Evolutionary conservation across 129 eudicot genomes (phyloP), one percentile per base, ranked within the genome.

Genomic region (Gnaphalium uliginosum): DNA sequence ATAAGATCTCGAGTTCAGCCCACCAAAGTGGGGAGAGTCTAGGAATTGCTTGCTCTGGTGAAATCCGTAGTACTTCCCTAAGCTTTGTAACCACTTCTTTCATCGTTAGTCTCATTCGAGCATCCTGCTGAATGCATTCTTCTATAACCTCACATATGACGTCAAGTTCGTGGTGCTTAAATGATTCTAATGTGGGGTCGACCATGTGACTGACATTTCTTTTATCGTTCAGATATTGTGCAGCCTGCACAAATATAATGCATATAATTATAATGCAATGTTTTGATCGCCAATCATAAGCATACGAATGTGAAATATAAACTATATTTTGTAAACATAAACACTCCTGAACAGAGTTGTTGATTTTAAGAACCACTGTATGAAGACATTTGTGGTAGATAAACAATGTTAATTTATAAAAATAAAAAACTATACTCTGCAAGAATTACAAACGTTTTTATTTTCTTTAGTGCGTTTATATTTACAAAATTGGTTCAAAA

Each of bases 1-100:
- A 93, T 73, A 93, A 78, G 79, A 93, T 90, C 85, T 93, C 97
- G 24, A 93, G 98, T 70, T 93, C 98, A 43, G 97, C 98, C 98
- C 98, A 90, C 98, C 97, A 90, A 2, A 93, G 91, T 27, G 98
- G 98, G 39, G 98, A 93, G 39, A 90, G 89, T 65, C 98, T 82
- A 8, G 97, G 96, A 43, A 78, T 78, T 24, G 97, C 96, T 53
- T 85, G 88, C 43, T 93, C 97, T 0, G 98, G 96, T 70, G 98
- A 83, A 66, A 93, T 69, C 22, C 69, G 80, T 24, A 93, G 67
- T 24, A 75, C 91, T 68, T 77, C 81, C 69, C 87, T 79, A 72
- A 93, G 77, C 66, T 65, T 87, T 1, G 77, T 5, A 46, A 87
- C 85, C 27, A 85, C 76, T 78, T 86, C 91, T 22, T 79, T 84